Evolutionary conservation across 1,139 yeast genomes (phyloP).

Genomic region (Zygotorulaspora mrakii): DNA sequence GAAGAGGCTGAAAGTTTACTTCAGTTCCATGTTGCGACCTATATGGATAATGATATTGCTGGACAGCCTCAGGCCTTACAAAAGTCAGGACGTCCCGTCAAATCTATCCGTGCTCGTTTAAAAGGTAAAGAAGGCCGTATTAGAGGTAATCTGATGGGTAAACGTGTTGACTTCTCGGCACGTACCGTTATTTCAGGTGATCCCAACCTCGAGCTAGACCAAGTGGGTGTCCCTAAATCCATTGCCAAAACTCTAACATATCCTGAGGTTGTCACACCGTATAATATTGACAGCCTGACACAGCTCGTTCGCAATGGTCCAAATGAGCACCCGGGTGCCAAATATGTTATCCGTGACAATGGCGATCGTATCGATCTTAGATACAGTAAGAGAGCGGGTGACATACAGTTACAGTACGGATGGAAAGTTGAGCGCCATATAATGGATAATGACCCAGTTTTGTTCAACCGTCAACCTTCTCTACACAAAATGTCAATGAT

Average conservation of each 20-base stretch:
- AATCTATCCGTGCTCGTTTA: constrained; percentile 95
- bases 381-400: constrained; percentile 97
- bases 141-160: constrained; percentile 98
- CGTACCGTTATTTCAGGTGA: constrained; percentile 99
- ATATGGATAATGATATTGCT: constrained; percentile 99
- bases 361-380: constrained; percentile 98
- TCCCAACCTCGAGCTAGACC: constrained; percentile 94
- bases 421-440: constrained; percentile 99
- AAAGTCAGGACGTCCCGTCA: constrained; percentile 97
- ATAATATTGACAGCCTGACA: constrained; percentile 87
- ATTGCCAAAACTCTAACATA: constrained; percentile 93
- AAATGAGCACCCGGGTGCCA: constrained; percentile 99
- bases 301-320: constrained; percentile 97
- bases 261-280: constrained; percentile 97
- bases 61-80: constrained; percentile 99
- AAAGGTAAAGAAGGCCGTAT: constrained; percentile 99
- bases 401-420: constrained; percentile 93
- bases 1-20: constrained; percentile 93
- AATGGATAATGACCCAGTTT: constrained; percentile 95
- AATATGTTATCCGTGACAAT: constrained; percentile 94
- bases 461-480: constrained; percentile 98
- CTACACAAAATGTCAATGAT: constrained; percentile 99
- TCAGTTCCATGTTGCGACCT: constrained; percentile 98
- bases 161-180: constrained; percentile 98
- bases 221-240: constrained; percentile 96